Percentiles rank a stretch among this genome's conserved stretches.
Evolutionary conservation across 2,329 filamentous ascomycete species (phyloP).

Genomic region (Cladosporium sp.): DNA sequence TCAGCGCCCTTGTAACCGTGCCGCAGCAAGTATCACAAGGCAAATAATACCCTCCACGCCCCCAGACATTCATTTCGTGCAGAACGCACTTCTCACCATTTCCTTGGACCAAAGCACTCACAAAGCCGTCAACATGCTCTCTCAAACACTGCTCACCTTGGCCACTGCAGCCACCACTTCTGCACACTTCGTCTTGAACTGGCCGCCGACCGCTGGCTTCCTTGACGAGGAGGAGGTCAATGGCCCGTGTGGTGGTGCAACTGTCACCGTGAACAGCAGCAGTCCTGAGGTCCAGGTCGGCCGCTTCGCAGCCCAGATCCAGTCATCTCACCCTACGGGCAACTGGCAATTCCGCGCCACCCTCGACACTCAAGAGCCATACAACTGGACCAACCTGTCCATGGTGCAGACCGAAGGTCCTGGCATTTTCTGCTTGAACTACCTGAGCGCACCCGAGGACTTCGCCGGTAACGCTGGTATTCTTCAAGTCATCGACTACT

Average conservation of each 20-base stretch:
- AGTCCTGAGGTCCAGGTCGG: slow-evolving; percentile 31
- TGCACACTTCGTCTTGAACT: slow-evolving; percentile 46
- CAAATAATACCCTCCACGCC: background rate
- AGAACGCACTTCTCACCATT: background rate
- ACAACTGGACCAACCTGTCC: slow-evolving; percentile 33
- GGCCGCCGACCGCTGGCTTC: slow-evolving; percentile 38
- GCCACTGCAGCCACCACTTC: slow-evolving; percentile 34
- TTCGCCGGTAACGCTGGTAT: slow-evolving; percentile 33
- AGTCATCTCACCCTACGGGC: slow-evolving; percentile 31
- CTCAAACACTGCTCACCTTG: slow-evolving; percentile 27
- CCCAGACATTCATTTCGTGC: background rate
- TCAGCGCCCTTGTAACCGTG: background rate
- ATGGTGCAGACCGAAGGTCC: slow-evolving; percentile 30
- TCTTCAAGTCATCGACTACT: slow-evolving; percentile 34
- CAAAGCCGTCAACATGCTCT: slow-evolving; percentile 16
- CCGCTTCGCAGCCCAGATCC: slow-evolving; percentile 32
- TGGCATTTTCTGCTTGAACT: slow-evolving; percentile 33
- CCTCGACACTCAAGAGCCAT: slow-evolving; percentile 31
- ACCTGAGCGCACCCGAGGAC: slow-evolving; percentile 28
- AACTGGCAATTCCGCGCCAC: slow-evolving; percentile 33
- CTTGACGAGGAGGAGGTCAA: slow-evolving; percentile 30
- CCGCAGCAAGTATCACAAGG: background rate
- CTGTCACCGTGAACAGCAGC: slow-evolving; percentile 27
- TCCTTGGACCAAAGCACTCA: background rate
- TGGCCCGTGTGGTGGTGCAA: slow-evolving; percentile 33